Conservation (phyloP, 192 early-diverging fungal species). For the Linnemannia elongata region DNA sequence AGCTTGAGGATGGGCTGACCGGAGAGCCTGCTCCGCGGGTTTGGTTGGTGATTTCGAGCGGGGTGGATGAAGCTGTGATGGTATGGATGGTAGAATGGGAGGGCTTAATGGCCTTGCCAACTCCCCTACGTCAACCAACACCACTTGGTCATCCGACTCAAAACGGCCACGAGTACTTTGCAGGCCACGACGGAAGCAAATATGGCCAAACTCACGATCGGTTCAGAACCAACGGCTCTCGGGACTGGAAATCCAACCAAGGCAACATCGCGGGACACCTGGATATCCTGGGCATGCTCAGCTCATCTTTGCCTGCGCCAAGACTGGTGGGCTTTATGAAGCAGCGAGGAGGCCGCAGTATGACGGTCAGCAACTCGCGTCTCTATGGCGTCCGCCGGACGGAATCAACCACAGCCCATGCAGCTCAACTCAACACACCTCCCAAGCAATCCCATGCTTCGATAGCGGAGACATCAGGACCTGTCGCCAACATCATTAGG, state of each 20-base stretch:
- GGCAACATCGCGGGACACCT: neutral
- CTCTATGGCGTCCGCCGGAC: conserved; percentile 42
- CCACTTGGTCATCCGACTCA: neutral
- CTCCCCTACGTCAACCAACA: neutral
- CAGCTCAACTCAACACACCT: neutral
- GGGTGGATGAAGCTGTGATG: conserved; percentile 52
- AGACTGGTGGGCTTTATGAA: conserved; percentile 50
- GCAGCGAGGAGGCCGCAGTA: conserved; percentile 45
- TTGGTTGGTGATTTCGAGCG: conserved; percentile 48
- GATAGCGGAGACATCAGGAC: conserved; percentile 6
- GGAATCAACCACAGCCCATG: conserved; percentile 15
- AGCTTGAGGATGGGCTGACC: conserved; percentile 50
- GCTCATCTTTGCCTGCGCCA: conserved; percentile 46
- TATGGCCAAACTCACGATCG: neutral
- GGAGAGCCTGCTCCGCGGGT: conserved; percentile 49
- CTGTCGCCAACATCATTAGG: neutral
- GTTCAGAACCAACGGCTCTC: neutral
- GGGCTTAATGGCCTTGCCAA: conserved; percentile 33
- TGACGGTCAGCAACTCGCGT: conserved; percentile 38
- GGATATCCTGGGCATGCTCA: conserved; percentile 18
- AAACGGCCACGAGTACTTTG: neutral
- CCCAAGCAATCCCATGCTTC: conserved; percentile 32
- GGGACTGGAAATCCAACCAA: neutral
- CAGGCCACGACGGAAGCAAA: neutral
- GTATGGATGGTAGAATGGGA: conserved; percentile 55